Evolutionary conservation across 441 rosid species (phyloP).

Genomic region (Euphorbia schlechtendalii): DNA sequence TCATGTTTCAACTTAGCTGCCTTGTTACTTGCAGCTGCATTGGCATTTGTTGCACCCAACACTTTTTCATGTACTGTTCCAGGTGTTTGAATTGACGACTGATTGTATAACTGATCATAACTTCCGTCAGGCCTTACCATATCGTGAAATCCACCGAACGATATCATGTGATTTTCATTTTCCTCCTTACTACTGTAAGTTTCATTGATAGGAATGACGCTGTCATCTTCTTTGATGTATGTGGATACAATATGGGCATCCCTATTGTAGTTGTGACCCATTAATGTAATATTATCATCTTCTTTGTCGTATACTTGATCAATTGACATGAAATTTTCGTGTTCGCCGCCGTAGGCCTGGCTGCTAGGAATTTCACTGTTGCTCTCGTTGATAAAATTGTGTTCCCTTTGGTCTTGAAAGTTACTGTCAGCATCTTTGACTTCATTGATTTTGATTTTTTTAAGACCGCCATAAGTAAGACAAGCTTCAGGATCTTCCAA

Average conservation of each 20-base stretch:
- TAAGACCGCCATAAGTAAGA: conserved; percentile 44
- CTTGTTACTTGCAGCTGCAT: conserved; percentile 23
- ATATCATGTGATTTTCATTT: conserved; percentile 46
- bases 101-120: conserved; percentile 37
- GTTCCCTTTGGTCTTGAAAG: conserved; percentile 32
- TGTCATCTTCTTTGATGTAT: conserved; percentile 36
- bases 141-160: conserved; percentile 54
- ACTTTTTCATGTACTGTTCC: conserved; percentile 26
- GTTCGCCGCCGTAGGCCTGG: conserved; percentile 31
- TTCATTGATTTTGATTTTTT: conserved; percentile 56
- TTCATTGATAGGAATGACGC: conserved; percentile 25
- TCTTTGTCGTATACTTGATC: conserved; percentile 30
- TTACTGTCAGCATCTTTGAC: conserved; percentile 40
- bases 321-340: conserved; percentile 29
- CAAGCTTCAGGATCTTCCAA: conserved; percentile 41
- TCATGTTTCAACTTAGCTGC: conserved; percentile 33
- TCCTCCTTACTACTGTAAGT: conserved; percentile 31
- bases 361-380: conserved; percentile 32
- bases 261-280: conserved; percentile 45
- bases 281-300: conserved; percentile 39
- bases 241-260: conserved; percentile 37
- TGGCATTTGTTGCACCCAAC: conserved; percentile 26
- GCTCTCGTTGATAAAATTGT: conserved; percentile 33
- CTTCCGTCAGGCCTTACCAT: conserved; percentile 31
- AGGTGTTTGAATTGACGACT: conserved; percentile 24